Evolutionary conservation across 2,329 filamentous ascomycete species (phyloP), one percentile per base, ranked within the genome.

Genomic region (Diplocarpon rosae): DNA sequence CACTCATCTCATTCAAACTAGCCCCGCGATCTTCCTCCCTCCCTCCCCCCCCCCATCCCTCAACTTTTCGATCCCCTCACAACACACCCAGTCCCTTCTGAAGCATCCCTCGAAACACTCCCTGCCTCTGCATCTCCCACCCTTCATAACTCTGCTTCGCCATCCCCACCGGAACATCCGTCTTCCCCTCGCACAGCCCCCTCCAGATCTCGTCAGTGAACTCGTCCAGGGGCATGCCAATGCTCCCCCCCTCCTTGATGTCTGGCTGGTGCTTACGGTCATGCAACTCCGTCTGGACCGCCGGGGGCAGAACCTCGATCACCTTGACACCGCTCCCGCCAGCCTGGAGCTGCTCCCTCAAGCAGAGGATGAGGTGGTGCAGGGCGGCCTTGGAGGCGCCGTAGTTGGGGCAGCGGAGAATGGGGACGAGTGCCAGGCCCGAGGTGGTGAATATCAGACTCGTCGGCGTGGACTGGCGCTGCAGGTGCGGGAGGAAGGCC

Each of bases 221-320:
- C 2, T 63, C 55, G 3, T 53, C 55, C 16, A 73, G 47, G 3
- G 70, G 69, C 67, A 76, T 75, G 5, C 70, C 71, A 7, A 75
- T 47, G 8, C 57, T 52, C 2, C 62, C 59, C 5, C 70, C 69
- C 12, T 59, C 55, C 15, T 68, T 62, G 17, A 65, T 44, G 31
- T 69, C 69, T 45, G 69, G 53, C 33, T 54, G 50, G 27, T 54
- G 48, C 16, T 51, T 62, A 47, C 65, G 62, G 43, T 71, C 64
- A 48, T 70, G 68, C 1, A 71, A 47, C 49, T 71, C 68, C 2
- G 66, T 65, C 51, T 60, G 48, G 32, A 62, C 50, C 17, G 58
- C 49, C 39, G 56, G 56, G 36, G 67, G 66, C 6, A 62, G 61
- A n/a, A 70, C 47, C 50, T 72, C 66, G 27, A 69, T 59, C 1